Conservation (phyloP, 768 basidiomycete species). For the Suillus weaverae region DNA sequence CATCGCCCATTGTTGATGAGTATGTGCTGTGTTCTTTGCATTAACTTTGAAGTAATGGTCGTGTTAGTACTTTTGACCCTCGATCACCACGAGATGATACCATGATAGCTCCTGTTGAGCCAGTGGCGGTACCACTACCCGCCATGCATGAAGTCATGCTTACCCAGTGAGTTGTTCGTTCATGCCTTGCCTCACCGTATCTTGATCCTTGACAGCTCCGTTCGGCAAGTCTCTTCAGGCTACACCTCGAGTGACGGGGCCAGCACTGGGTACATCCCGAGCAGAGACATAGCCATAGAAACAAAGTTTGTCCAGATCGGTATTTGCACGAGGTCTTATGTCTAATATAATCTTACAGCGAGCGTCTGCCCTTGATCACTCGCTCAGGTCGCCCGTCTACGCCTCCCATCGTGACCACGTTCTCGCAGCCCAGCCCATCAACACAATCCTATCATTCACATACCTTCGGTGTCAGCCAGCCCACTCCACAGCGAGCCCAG, state of each 20-base stretch:
- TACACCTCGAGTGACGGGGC: constrained; percentile 21
- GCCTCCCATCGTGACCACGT: constrained; percentile 27
- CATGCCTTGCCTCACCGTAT: background rate
- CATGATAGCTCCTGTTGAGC: constrained; percentile 24
- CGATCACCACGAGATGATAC: constrained; percentile 35
- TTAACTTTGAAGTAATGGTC: background rate
- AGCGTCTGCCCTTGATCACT: constrained; percentile 51
- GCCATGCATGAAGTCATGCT: constrained; percentile 36
- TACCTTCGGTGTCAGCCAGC: constrained; percentile 25
- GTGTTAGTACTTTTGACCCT: constrained; percentile 22
- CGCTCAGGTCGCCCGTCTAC: constrained; percentile 30
- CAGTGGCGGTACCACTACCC: constrained; percentile 30
- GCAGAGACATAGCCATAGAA: constrained; percentile 9
- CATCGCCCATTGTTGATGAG: constrained; percentile 23
- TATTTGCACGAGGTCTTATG: too few relatives aligned
- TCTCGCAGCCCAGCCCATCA: constrained; percentile 18
- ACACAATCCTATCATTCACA: constrained; percentile 22
- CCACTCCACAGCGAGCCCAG: constrained; percentile 29
- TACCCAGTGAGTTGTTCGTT: constrained; percentile 15
- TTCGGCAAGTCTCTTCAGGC: constrained; percentile 15
- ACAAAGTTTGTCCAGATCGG: constrained; percentile 27
- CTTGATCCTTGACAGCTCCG: constrained; percentile 11
- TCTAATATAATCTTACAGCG: constrained; percentile 36
- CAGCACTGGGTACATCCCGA: constrained; percentile 12
- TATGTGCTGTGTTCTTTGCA: constrained; percentile 11